A percentile compares a stretch with the other conserved stretches of the same genome.
Evolutionary conservation across 176 grass and related monocot species (phyloP).

Genomic region (Carex myosuroides): DNA sequence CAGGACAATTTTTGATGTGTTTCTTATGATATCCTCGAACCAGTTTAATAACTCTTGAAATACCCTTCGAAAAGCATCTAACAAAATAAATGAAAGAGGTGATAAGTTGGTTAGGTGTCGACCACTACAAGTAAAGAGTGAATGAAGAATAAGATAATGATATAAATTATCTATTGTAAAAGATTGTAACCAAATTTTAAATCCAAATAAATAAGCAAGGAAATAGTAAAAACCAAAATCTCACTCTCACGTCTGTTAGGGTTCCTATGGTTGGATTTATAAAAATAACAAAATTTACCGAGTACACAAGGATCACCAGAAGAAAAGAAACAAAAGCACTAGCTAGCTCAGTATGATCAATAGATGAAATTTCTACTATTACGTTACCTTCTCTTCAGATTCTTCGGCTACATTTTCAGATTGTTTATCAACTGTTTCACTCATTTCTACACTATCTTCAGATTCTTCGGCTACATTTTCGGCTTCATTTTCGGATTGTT

Average conservation of each 20-base stretch:
- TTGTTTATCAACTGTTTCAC: background rate
- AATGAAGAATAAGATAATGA: background rate
- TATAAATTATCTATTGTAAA: background rate
- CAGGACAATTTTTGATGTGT: background rate
- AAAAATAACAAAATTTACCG: background rate
- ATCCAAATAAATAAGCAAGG: background rate
- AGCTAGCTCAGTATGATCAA: background rate
- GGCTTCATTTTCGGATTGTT: background rate
- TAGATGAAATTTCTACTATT: background rate
- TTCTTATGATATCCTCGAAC: background rate
- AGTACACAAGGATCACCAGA: background rate
- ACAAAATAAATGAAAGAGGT: background rate
- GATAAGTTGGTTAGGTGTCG: background rate
- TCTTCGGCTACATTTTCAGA: slow-evolving; percentile 27
- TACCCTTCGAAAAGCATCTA: background rate
- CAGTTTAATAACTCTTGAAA: background rate
- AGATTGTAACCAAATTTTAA: background rate
- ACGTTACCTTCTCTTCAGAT: background rate
- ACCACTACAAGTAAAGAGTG: background rate
- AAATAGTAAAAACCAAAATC: background rate
- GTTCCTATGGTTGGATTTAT: background rate
- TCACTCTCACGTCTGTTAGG: background rate
- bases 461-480: background rate
- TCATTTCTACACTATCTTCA: background rate
- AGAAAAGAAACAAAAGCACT: background rate